These are phyloP conservation scores for Thielaviopsis ethacetica DNA, from an alignment of 2,329 filamentous ascomycete genomes.

Conservation along the genomic window DNA sequence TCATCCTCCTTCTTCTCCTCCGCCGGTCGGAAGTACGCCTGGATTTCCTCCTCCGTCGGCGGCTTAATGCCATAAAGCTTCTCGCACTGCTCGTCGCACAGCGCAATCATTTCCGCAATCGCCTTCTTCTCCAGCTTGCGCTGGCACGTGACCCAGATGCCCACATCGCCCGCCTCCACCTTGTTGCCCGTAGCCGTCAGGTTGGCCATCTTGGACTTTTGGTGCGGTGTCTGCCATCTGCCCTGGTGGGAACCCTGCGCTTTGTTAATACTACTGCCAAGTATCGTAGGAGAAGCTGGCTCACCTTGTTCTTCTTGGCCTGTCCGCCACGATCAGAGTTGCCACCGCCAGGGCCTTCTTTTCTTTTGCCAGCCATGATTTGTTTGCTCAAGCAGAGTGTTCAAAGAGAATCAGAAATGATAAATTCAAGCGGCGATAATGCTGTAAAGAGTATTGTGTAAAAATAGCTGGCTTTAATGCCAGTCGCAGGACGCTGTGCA, in stretches of 20 bases:
- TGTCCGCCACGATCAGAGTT: slow-evolving; percentile 15
- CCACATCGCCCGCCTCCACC: slow-evolving; percentile 51
- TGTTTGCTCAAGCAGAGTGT: too few relatives aligned
- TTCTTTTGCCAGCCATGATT: slow-evolving; percentile 10
- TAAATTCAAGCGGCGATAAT: too few relatives aligned
- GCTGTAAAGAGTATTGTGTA: not conserved
- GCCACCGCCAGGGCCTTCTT: slow-evolving; percentile 15
- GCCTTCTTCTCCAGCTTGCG: slow-evolving; percentile 56
- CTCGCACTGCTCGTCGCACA: slow-evolving; percentile 54
- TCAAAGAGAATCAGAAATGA: too few relatives aligned
- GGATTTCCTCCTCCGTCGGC: slow-evolving; percentile 18
- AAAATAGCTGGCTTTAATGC: not conserved
- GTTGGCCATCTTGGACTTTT: slow-evolving; percentile 31
- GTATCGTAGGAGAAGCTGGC: not conserved
- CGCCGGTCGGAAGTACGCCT: slow-evolving; percentile 11
- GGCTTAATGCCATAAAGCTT: slow-evolving; percentile 37
- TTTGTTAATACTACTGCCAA: not conserved
- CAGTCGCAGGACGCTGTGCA: not conserved
- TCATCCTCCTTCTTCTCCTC: slow-evolving; percentile 22
- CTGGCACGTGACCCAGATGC: slow-evolving; percentile 66
- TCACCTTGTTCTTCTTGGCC: slow-evolving; percentile 27
- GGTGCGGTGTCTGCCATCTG: slow-evolving; percentile 46
- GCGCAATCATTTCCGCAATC: slow-evolving; percentile 45
- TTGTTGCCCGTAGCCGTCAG: slow-evolving; percentile 26
- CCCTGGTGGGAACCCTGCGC: slow-evolving; percentile 19